Evolutionary conservation across 2,329 filamentous ascomycete genomes (phyloP).

Genomic region (Claviceps sorghi): DNA sequence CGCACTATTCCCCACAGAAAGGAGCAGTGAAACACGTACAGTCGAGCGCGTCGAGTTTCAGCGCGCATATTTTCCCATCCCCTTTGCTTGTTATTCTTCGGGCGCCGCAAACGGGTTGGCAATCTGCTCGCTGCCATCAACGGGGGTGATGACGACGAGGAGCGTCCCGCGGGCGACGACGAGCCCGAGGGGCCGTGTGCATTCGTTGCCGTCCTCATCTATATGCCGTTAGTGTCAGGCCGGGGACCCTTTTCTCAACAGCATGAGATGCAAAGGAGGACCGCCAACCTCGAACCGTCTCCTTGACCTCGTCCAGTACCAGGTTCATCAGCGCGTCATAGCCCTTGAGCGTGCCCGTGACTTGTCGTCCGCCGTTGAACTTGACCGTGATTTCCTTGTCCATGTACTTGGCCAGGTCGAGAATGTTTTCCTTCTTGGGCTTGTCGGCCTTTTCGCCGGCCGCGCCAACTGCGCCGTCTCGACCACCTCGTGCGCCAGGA

Average conservation of each 20-base stretch:
- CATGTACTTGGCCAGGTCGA: constrained; percentile 91
- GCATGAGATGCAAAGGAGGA: neutral
- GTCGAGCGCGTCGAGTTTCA: neutral
- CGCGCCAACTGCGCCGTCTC: constrained; percentile 28
- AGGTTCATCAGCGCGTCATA: constrained; percentile 98
- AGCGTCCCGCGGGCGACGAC: constrained; percentile 86
- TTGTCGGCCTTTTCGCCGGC: constrained; percentile 46
- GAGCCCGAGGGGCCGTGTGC: constrained; percentile 64
- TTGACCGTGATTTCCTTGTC: constrained; percentile 92
- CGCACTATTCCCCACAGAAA: too few species aligned
- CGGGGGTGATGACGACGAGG: constrained; percentile 79
- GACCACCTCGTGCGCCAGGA: constrained; percentile 20
- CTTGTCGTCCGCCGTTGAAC: constrained; percentile 89
- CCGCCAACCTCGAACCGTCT: constrained; percentile 64
- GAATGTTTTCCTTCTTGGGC: constrained; percentile 97
- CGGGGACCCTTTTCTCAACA: neutral
- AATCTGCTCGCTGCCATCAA: constrained; percentile 92
- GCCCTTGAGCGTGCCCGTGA: constrained; percentile 79
- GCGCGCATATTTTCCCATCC: neutral
- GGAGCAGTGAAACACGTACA: too few species aligned
- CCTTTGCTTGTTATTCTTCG: neutral
- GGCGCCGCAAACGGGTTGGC: constrained; percentile 77
- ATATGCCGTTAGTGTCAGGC: neutral
- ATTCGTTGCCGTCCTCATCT: constrained; percentile 91
- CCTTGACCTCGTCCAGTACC: constrained; percentile 86